phyloP scores from a whole-genome alignment of 1,284 basidiomycete species.

The Hymenochaete sp. region DNA sequence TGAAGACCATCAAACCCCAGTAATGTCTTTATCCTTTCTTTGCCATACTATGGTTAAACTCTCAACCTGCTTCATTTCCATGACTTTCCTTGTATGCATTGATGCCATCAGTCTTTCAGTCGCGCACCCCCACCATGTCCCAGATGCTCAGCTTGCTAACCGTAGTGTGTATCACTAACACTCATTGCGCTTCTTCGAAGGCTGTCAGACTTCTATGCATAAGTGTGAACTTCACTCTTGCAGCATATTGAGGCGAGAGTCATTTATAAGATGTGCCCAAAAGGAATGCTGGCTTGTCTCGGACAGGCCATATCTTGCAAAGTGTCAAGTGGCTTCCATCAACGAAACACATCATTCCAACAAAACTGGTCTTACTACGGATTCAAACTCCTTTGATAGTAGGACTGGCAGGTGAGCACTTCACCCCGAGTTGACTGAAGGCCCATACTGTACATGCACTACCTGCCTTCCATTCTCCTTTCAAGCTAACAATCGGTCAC shows the following conservation, averaged over 20 bases:
- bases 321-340: conserved; percentile 1
- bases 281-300: neutral
- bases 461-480: neutral
- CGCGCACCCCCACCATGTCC: too few species aligned
- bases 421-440: conserved; percentile 19
- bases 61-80: too few species aligned
- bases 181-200: conserved; percentile 1
- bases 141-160: conserved; percentile 4
- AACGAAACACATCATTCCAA: conserved; percentile 17
- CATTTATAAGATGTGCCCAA: conserved; percentile 1
- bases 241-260: conserved; percentile 1
- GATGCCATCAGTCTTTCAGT: too few species aligned
- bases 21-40: too few species aligned
- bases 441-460: conserved; percentile 19
- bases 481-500: neutral
- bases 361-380: conserved; percentile 18
- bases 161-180: conserved; percentile 2
- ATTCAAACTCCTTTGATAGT: conserved; percentile 16
- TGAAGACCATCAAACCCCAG: too few species aligned
- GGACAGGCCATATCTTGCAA: neutral
- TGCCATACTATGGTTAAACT: too few species aligned
- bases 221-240: conserved; percentile 6
- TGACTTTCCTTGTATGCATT: too few species aligned
- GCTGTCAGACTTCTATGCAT: conserved; percentile 3
- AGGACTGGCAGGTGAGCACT: conserved; percentile 20